A percentile compares a stretch with the other conserved stretches of the same genome.
phyloP scores from a whole-genome alignment of 345 rosid species.

The Theobroma cacao region DNA sequence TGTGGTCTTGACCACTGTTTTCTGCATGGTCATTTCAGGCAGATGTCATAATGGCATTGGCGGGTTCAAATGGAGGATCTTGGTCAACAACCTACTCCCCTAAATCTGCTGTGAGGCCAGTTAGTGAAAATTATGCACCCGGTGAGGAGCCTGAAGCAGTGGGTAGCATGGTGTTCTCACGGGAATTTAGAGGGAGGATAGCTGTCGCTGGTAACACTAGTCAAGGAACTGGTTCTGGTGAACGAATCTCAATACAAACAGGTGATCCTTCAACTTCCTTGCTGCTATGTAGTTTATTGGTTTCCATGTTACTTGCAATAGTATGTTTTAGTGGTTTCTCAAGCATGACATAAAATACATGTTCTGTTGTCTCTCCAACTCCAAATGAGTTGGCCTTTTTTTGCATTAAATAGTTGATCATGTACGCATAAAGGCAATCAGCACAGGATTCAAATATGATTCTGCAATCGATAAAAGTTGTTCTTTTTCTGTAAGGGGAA shows the following conservation, averaged over 20 bases:
- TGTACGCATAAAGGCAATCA: not conserved
- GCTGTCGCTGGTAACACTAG: constrained; percentile 19
- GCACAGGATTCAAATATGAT: not conserved
- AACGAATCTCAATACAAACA: constrained; percentile 39
- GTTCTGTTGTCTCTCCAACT: not conserved
- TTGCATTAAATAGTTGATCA: not conserved
- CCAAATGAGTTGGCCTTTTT: not conserved
- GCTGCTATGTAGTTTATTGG: not conserved
- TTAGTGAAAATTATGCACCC: constrained; percentile 27
- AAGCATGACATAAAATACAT: not conserved
- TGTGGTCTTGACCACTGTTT: constrained; percentile 12
- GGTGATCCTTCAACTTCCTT: constrained; percentile 32
- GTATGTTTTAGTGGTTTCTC: not conserved
- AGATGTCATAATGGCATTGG: constrained; percentile 91
- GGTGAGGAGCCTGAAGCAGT: constrained; percentile 36
- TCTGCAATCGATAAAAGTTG: not conserved
- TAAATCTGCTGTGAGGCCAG: constrained; percentile 36
- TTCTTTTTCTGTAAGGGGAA: too few species aligned
- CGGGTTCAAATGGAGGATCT: constrained; percentile 94
- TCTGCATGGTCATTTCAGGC: constrained; percentile 58
- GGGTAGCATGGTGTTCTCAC: constrained; percentile 26
- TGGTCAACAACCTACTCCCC: constrained; percentile 89
- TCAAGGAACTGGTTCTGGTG: constrained; percentile 36
- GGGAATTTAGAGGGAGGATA: constrained; percentile 44
- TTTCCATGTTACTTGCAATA: not conserved